Conservation (phyloP, 768 basidiomycete genomes). For the Mycena galericulata region DNA sequence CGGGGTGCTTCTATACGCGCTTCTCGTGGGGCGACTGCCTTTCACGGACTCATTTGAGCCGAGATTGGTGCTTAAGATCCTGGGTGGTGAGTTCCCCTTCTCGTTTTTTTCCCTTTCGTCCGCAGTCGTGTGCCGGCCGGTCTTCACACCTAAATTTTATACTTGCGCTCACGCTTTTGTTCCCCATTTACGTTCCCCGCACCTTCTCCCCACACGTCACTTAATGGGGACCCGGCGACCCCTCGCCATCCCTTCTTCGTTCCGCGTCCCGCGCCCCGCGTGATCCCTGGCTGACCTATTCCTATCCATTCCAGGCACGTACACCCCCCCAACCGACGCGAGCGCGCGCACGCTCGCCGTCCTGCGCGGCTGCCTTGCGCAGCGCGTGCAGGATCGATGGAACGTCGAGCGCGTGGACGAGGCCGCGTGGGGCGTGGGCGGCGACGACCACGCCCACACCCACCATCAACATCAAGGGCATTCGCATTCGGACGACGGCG, state of each 20-base stretch:
- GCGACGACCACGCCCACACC: slow-evolving; percentile 47
- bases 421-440: slow-evolving; percentile 83
- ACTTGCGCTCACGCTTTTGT: too few species aligned
- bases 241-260: background rate
- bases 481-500: background rate
- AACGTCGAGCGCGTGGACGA: slow-evolving; percentile 85
- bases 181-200: too few species aligned
- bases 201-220: background rate
- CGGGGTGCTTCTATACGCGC: slow-evolving; percentile 88
- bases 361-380: slow-evolving; percentile 84
- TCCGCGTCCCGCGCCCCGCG: background rate
- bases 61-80: slow-evolving; percentile 90
- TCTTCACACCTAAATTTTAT: too few species aligned
- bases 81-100: slow-evolving; percentile 67
- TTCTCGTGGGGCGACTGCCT: slow-evolving; percentile 88
- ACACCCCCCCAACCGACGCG: slow-evolving; percentile 68
- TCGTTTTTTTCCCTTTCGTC: background rate
- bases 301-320: slow-evolving; percentile 66
- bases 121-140: slow-evolving; percentile 17
- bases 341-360: slow-evolving; percentile 64
- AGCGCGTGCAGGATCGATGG: slow-evolving; percentile 74
- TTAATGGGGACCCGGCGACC: background rate
- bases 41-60: slow-evolving; percentile 94
- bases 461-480: background rate
- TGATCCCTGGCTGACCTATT: background rate